Conservation (phyloP, 1,284 basidiomycete species). For the Boletus semigastroideus region DNA sequence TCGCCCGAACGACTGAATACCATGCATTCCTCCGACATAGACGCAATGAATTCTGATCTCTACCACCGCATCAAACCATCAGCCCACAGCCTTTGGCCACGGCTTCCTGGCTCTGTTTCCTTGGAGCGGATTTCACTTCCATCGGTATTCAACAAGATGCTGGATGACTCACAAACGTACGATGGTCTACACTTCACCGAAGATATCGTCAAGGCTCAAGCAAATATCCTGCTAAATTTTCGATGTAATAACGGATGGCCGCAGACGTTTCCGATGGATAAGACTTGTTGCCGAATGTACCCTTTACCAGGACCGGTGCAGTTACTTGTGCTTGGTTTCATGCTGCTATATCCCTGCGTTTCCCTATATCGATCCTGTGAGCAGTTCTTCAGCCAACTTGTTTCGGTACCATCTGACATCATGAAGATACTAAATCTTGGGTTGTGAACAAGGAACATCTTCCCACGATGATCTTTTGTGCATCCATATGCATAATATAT, state of each 20-base stretch:
- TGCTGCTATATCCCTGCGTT: constrained; percentile 18
- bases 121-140: constrained; percentile 59
- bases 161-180: constrained; percentile 68
- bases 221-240: constrained; percentile 77
- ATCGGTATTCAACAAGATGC: constrained; percentile 75
- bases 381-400: background rate
- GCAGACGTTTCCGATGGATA: constrained; percentile 70
- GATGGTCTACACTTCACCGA: constrained; percentile 85
- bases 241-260: constrained; percentile 77
- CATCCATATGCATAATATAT: constrained; percentile 66
- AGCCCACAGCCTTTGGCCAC: constrained; percentile 32
- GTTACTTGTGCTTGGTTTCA: constrained; percentile 49
- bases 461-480: constrained; percentile 62
- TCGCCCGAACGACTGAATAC: constrained; percentile 60
- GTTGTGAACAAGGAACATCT: constrained; percentile 31
- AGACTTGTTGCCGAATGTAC: constrained; percentile 82
- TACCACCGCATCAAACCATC: constrained; percentile 59
- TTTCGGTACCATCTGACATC: constrained; percentile 12
- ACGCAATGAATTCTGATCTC: constrained; percentile 87
- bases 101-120: constrained; percentile 22
- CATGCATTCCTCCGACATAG: constrained; percentile 75
- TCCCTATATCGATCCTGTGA: constrained; percentile 21
- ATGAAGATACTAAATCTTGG: constrained; percentile 29
- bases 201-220: constrained; percentile 65
- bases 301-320: constrained; percentile 67